A percentile compares a stretch with the other conserved stretches of the same genome.
These are phyloP conservation scores for Suillus variegatus DNA, from an alignment of 768 basidiomycete species.

Conservation along the genomic window DNA sequence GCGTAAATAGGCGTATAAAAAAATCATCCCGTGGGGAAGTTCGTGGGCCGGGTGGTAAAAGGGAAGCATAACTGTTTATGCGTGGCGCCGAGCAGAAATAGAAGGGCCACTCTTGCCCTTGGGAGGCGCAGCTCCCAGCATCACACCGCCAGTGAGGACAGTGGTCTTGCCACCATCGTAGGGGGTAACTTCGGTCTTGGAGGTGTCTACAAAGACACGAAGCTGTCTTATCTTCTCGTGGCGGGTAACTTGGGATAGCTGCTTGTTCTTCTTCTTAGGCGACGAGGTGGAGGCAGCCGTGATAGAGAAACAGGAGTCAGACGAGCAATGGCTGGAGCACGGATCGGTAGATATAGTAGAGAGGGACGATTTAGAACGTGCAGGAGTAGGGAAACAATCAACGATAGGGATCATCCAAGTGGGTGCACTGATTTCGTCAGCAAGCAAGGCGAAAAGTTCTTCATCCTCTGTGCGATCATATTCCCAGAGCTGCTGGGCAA, in stretches of 20 bases:
- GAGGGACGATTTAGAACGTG: conserved; percentile 57
- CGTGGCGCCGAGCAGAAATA: conserved; percentile 54
- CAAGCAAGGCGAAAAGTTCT: conserved; percentile 72
- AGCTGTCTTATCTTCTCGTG: conserved; percentile 68
- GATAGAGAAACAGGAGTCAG: conserved; percentile 72
- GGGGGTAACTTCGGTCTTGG: conserved; percentile 78
- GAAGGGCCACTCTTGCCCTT: conserved; percentile 29
- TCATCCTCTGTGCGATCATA: conserved; percentile 73
- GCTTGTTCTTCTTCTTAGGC: conserved; percentile 38
- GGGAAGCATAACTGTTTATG: conserved; percentile 29
- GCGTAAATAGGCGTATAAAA: conserved; percentile 23
- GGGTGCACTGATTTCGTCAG: conserved; percentile 67
- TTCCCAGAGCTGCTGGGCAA: conserved; percentile 74
- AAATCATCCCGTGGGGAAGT: conserved; percentile 9
- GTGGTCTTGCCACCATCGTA: conserved; percentile 90
- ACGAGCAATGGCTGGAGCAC: conserved; percentile 59
- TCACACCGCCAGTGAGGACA: conserved; percentile 84
- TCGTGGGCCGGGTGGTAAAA: background rate
- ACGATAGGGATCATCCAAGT: conserved; percentile 70
- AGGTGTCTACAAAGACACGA: conserved; percentile 70
- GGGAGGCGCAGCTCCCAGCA: conserved; percentile 59
- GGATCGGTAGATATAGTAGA: conserved; percentile 56
- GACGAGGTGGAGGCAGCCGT: conserved; percentile 58
- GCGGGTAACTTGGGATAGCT: conserved; percentile 57
- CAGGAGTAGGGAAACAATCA: conserved; percentile 54